phyloP scores from a whole-genome alignment of 139 green algal genomes.

The Chlorella vulgaris region DNA sequence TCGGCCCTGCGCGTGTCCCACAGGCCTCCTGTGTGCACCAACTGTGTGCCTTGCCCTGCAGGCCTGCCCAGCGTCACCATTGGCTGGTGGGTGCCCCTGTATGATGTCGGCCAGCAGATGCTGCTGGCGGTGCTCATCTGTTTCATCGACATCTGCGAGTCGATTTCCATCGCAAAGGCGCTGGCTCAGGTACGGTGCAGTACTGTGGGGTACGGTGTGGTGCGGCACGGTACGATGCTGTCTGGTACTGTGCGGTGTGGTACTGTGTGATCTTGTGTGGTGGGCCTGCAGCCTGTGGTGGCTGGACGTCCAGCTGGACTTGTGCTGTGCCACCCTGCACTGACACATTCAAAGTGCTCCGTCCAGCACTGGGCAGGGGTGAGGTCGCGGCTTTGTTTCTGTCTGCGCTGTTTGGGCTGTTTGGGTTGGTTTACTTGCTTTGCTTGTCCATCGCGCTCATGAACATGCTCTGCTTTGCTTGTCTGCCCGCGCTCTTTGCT shows the following conservation, averaged over 20 bases:
- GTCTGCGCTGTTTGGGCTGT: too few species aligned
- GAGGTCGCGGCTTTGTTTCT: too few species aligned
- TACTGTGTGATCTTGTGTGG: not conserved
- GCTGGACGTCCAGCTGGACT: not conserved
- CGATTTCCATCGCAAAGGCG: conserved; percentile 85
- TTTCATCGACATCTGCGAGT: conserved; percentile 84
- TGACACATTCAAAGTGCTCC: too few species aligned
- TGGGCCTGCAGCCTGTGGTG: too few species aligned
- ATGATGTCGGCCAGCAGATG: conserved; percentile 45
- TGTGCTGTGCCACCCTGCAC: not conserved
- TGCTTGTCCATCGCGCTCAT: not conserved
- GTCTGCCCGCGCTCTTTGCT: not conserved
- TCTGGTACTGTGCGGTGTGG: not conserved
- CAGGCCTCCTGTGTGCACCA: not conserved
- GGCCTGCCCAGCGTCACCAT: conserved; percentile 56
- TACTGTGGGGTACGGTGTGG: not conserved
- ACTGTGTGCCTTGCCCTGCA: not conserved
- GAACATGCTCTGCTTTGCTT: not conserved
- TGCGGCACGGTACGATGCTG: not conserved
- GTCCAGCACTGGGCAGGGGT: too few species aligned
- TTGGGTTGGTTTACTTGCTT: not conserved
- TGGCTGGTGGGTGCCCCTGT: conserved; percentile 55
- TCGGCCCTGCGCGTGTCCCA: not conserved
- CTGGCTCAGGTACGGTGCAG: conserved; percentile 56
- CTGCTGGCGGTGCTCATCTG: conserved; percentile 59